Evolutionary conservation across 2,329 filamentous ascomycete species (phyloP).

Genomic region (Calonectria crousiana): DNA sequence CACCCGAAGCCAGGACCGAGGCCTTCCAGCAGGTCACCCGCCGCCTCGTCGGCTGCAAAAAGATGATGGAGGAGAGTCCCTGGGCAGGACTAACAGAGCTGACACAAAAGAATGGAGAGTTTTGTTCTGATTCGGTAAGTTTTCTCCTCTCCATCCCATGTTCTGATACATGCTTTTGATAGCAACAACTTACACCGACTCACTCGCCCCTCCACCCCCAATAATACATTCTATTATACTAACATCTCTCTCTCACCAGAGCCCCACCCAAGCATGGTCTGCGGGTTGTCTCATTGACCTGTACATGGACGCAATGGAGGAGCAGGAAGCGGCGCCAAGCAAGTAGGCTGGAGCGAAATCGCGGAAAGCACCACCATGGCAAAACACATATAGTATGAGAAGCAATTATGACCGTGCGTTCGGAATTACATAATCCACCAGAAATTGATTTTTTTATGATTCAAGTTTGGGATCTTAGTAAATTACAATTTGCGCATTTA

Average conservation of each 20-base stretch:
- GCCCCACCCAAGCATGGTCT: slow-evolving; percentile 96
- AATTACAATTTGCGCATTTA: neutral
- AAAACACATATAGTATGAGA: slow-evolving; percentile 26
- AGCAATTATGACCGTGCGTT: slow-evolving; percentile 25
- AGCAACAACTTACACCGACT: neutral
- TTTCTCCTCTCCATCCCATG: neutral
- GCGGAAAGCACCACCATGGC: slow-evolving; percentile 6
- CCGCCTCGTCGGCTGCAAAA: slow-evolving; percentile 84
- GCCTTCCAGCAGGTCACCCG: slow-evolving; percentile 95
- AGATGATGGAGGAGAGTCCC: slow-evolving; percentile 80
- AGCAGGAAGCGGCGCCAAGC: slow-evolving; percentile 49
- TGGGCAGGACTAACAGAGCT: slow-evolving; percentile 96
- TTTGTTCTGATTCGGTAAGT: slow-evolving; percentile 88
- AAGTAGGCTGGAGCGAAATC: slow-evolving; percentile 12
- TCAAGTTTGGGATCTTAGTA: slow-evolving; percentile 11
- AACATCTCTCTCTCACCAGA: slow-evolving; percentile 62
- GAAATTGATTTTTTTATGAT: neutral
- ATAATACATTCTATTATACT: slow-evolving; percentile 13
- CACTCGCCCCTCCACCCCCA: neutral
- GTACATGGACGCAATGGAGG: slow-evolving; percentile 87
- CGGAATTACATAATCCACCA: neutral
- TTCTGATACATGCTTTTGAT: neutral
- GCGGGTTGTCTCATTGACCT: slow-evolving; percentile 94
- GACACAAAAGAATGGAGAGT: slow-evolving; percentile 88
- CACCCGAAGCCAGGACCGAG: slow-evolving; percentile 77